Percentiles rank a stretch among this genome's conserved stretches.
These are phyloP conservation scores for Sporopachydermia lactativora DNA, from an alignment of 805 yeast species.

Conservation along the genomic window DNA sequence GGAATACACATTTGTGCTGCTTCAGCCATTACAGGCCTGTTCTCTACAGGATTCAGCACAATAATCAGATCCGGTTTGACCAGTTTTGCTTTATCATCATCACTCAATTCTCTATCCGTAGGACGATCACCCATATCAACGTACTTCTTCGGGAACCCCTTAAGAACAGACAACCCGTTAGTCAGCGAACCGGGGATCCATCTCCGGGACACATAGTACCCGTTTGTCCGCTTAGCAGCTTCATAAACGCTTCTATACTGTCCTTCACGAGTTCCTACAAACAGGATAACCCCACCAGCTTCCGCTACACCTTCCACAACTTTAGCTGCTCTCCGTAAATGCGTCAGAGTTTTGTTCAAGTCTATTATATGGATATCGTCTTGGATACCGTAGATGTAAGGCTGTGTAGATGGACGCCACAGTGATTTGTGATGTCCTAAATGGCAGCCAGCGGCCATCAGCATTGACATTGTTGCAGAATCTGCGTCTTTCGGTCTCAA, in stretches of 20 bases:
- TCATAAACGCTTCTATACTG: constrained; percentile 60
- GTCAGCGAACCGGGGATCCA: constrained; percentile 97
- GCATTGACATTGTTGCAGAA: constrained; percentile 49
- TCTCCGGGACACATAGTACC: constrained; percentile 67
- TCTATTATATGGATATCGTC: constrained; percentile 88
- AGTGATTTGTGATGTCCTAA: constrained; percentile 78
- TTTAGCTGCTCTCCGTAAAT: constrained; percentile 68
- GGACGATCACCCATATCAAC: constrained; percentile 60
- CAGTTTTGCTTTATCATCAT: constrained; percentile 34
- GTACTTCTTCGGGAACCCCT: constrained; percentile 51
- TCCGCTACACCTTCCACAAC: constrained; percentile 74
- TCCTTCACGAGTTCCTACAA: constrained; percentile 73
- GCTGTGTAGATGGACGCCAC: constrained; percentile 73
- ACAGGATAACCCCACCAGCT: constrained; percentile 74
- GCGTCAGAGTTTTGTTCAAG: constrained; percentile 64
- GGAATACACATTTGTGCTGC: constrained; percentile 77
- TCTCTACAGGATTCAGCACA: constrained; percentile 76
- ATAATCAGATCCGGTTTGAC: constrained; percentile 85
- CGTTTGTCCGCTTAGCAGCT: constrained; percentile 67
- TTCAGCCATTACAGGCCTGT: constrained; percentile 66
- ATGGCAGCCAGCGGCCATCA: constrained; percentile 89
- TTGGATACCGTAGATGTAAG: constrained; percentile 76
- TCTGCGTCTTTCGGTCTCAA: constrained; percentile 40
- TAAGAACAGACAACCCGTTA: constrained; percentile 55
- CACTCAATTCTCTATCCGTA: constrained; percentile 42